Conservation (phyloP, 2,329 filamentous ascomycete species). For the Cladosporium sp. region DNA sequence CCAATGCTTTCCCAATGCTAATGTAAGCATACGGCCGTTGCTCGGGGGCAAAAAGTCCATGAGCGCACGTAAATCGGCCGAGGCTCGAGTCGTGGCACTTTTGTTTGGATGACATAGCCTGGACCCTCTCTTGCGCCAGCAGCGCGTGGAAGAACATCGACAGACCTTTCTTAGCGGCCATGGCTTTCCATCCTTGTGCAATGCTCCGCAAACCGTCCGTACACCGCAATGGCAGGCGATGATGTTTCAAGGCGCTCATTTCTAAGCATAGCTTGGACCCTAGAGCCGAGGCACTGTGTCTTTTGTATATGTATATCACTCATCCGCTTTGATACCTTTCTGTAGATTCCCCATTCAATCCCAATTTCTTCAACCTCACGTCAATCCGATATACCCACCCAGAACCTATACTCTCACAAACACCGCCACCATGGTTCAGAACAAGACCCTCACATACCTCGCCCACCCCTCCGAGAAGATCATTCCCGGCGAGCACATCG, state of each 20-base stretch:
- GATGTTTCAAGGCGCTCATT: not conserved
- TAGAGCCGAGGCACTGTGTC: not conserved
- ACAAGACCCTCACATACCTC: conserved; percentile 75
- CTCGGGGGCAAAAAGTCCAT: not conserved
- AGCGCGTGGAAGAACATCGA: conserved; percentile 9
- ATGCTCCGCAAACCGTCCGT: conserved; percentile 5
- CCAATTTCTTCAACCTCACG: not conserved
- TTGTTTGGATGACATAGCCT: conserved; percentile 9
- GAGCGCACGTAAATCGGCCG: not conserved
- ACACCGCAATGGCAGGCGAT: not conserved
- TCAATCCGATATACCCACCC: not conserved
- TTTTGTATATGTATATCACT: not conserved
- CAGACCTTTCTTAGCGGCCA: not conserved
- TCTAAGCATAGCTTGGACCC: conserved; percentile 5
- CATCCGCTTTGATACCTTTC: not conserved
- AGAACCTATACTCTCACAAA: not conserved
- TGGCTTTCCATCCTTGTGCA: conserved; percentile 5
- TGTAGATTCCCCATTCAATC: not conserved
- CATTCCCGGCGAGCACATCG: conserved; percentile 66
- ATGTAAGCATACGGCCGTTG: conserved; percentile 4
- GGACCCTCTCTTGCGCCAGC: not conserved
- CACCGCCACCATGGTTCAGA: conserved; percentile 49
- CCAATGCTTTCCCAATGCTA: not conserved
- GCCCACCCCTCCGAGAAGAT: conserved; percentile 63
- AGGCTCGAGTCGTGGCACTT: not conserved